These are phyloP conservation scores for Wickerhamiella brachini DNA, from an alignment of 805 yeast genomes.

Conservation along the genomic window DNA sequence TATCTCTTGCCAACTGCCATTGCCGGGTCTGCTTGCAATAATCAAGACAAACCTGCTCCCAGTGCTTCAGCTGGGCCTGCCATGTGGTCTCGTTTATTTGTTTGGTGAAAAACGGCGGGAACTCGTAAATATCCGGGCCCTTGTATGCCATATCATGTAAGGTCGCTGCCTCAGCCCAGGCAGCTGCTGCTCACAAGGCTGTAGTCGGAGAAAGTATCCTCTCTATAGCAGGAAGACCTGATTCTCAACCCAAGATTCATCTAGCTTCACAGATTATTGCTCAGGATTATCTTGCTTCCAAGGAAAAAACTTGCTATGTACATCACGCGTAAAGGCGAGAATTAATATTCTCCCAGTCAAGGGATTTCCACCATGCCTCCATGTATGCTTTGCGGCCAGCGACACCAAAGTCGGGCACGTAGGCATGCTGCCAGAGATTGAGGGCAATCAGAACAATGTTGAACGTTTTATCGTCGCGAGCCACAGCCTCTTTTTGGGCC, in stretches of 20 bases:
- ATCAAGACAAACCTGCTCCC: slow-evolving; percentile 52
- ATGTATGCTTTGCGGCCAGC: slow-evolving; percentile 58
- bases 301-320: neutral
- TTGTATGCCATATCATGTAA: slow-evolving; percentile 3
- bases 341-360: slow-evolving; percentile 53
- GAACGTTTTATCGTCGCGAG: slow-evolving; percentile 18
- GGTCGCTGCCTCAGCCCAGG: neutral
- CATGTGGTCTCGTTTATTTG: slow-evolving; percentile 76
- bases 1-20: slow-evolving; percentile 34
- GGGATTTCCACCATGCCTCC: slow-evolving; percentile 57
- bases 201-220: too few relatives aligned
- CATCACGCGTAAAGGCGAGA: neutral
- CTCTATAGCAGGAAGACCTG: too few relatives aligned
- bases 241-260: too few relatives aligned
- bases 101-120: slow-evolving; percentile 84
- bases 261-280: too few relatives aligned
- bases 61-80: slow-evolving; percentile 61
- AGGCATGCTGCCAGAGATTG: slow-evolving; percentile 86
- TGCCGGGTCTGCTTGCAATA: slow-evolving; percentile 44
- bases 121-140: slow-evolving; percentile 47
- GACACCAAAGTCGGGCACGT: slow-evolving; percentile 70
- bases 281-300: too few relatives aligned
- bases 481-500: slow-evolving; percentile 30
- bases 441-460: slow-evolving; percentile 59
- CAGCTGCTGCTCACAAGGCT: too few relatives aligned